These are phyloP conservation scores for Rhodotorula mucilaginosa DNA, from an alignment of 1,284 basidiomycete species.

Conservation along the genomic window DNA sequence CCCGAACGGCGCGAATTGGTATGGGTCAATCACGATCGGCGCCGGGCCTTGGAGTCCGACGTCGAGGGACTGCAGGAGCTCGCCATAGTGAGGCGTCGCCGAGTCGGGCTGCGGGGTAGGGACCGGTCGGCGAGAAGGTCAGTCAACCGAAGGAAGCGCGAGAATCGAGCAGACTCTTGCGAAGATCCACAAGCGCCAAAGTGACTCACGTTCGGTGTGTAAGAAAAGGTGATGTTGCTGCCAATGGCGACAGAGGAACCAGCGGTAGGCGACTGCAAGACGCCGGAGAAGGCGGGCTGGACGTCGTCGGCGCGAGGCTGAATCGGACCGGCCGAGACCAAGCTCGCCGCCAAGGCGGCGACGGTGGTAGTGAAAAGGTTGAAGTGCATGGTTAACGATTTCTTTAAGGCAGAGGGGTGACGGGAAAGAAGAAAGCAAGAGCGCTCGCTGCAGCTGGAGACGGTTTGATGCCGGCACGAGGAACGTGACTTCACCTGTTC, in stretches of 20 bases:
- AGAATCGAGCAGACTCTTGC: too few relatives aligned
- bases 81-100: neutral
- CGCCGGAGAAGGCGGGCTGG: neutral
- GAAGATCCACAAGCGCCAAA: too few relatives aligned
- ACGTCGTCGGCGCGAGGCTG: neutral
- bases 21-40: neutral
- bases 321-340: neutral
- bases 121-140: neutral
- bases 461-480: neutral
- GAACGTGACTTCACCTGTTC: neutral
- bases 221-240: neutral
- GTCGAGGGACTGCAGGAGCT: neutral
- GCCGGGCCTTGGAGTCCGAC: slow-evolving; percentile 3
- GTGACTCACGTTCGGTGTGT: neutral
- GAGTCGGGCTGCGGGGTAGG: neutral
- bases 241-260: neutral
- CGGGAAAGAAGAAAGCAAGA: neutral
- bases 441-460: too few relatives aligned
- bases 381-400: slow-evolving; percentile 1
- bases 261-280: neutral
- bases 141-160: neutral
- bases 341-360: neutral
- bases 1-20: neutral
- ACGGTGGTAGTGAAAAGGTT: neutral
- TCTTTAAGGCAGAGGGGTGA: neutral